Base-by-base conservation (phyloP, 2,329 filamentous ascomycete genomes). In the Corniculantispora saksenae region DNA sequence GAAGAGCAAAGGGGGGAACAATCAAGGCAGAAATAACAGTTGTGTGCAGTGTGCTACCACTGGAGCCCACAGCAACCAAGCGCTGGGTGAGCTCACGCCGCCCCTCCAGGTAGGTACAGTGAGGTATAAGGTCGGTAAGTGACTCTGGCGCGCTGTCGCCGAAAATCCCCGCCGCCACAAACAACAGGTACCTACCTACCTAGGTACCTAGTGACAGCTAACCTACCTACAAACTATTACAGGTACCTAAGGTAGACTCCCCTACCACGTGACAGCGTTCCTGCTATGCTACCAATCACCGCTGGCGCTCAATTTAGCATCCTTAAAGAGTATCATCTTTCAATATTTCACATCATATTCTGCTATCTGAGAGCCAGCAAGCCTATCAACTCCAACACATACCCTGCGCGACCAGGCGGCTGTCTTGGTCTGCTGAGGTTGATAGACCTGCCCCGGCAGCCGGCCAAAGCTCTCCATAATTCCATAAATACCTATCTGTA, bases 21-120 rank as follows among this genome's bases (percentile, higher is more conserved):
- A 25, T 13, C 55, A 55, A 51, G 50, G 63, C 57, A 65, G 58
- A 65, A 61, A 65, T 60, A 62, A 62, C 51, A 55, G 50, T 55
- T 55, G 38, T 62, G 60, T 55, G 60, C 47, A 55, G 53, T 23
- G 32, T 32, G 32, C 32, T 32, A 60, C 53, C 21, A 54, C 29
- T 35, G 29, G 58, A 50, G 57, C 59, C 59, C 60, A 47, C 50
- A 61, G 23, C 19, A 12, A 35, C 25, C 29, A 54, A 45, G 35
- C 58, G 43, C 32, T 32, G 27, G 4, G 12, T 29, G 58, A 61
- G 58, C 58, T 61, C 47, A 53, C 58, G 47, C 58, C 35, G 23
- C 58, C 58, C 58, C 32, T 29, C 51, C 21, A 35, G 27, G 5
- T 54, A 35, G 27, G 17, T 38, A n/a, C 7, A 38, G 7, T 38